phyloP scores from a whole-genome alignment of 2,329 filamentous ascomycete genomes.

The Metarhizium sp. region DNA sequence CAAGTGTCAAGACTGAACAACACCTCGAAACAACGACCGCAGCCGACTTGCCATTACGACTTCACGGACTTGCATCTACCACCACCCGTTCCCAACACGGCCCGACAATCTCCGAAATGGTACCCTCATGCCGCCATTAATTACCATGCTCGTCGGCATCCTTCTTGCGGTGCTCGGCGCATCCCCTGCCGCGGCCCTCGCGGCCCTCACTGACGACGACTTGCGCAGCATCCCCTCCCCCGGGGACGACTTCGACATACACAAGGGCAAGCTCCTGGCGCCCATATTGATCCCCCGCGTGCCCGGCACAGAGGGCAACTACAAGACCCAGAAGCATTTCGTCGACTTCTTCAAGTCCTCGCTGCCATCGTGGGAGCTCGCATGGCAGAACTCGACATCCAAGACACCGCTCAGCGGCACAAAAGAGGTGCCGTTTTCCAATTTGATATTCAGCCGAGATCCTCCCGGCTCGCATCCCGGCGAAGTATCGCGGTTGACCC shows the following conservation, averaged over 20 bases:
- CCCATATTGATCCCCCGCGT: slow-evolving; percentile 85
- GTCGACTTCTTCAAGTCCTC: slow-evolving; percentile 66
- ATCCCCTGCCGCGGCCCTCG: slow-evolving; percentile 26
- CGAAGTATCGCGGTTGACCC: slow-evolving; percentile 69
- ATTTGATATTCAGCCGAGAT: slow-evolving; percentile 78
- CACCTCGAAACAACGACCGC: neutral
- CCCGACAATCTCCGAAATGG: neutral
- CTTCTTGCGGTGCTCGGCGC: slow-evolving; percentile 2
- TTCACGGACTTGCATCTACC: too few species aligned
- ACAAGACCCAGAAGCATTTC: slow-evolving; percentile 69
- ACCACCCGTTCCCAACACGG: too few species aligned
- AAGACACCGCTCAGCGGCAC: slow-evolving; percentile 68
- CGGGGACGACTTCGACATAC: slow-evolving; percentile 68
- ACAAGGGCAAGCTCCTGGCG: slow-evolving; percentile 64
- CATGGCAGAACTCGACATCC: slow-evolving; percentile 84
- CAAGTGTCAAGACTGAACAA: neutral
- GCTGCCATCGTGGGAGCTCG: slow-evolving; percentile 70
- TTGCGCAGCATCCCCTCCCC: slow-evolving; percentile 64
- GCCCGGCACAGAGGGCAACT: slow-evolving; percentile 71
- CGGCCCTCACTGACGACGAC: slow-evolving; percentile 61
- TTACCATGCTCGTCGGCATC: slow-evolving; percentile 2
- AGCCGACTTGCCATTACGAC: neutral
- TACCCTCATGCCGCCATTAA: neutral
- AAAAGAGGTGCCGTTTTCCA: slow-evolving; percentile 69
- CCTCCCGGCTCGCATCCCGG: slow-evolving; percentile 71